Base-by-base conservation (phyloP, 2,329 filamentous ascomycete species). In the Coniochaeta hoffmannii region DNA sequence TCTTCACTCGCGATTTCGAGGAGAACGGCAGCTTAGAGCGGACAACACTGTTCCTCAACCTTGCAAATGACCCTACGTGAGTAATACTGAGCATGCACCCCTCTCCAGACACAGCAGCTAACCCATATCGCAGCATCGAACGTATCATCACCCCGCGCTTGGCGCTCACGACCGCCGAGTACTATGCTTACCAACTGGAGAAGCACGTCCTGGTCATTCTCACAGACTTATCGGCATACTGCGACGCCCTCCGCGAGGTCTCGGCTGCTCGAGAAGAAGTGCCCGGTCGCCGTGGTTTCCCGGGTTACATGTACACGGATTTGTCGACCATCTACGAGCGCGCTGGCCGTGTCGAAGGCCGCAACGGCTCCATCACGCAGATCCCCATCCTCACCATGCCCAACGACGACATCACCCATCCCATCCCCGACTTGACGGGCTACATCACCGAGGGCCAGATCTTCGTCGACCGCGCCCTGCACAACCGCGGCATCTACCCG, bases 231-330 rank as follows among this genome's bases (percentile, higher is more conserved):
- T 94, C 94, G 1, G 91, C 94, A 52, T 99, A 99, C 82, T 99
- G 95, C 73, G 94, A 99, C 73, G 95, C 94, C 62, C 87, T 99
- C 62, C 94, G 94, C 83, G 94, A 99, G 76, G 94, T 99, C 53
- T 99, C 94, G 14, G 93, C 94, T 55, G 94, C 94, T 54, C 86
- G 94, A 78, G 94, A 99, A 82, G 94, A 99, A 86, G 94, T 99
- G 44, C 94, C 94, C 38, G 94, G 94, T 81, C 93, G 94, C 73
- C 93, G 94, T 86, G 94, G 94, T 83, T 99, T 94, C 79, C 94
- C 94, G 54, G 94, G 94, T 89, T 99, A 99, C 83, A 99, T 99
- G 94, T 99, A 99, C 81, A 99, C 94, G 64, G 95, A 99, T 85
- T 89, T 99, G 86, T 97, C 94, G 58, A 99, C 94, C 69, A 97